Conservation (phyloP, 148 eudicot species). For the Rhododendron ovatum region DNA sequence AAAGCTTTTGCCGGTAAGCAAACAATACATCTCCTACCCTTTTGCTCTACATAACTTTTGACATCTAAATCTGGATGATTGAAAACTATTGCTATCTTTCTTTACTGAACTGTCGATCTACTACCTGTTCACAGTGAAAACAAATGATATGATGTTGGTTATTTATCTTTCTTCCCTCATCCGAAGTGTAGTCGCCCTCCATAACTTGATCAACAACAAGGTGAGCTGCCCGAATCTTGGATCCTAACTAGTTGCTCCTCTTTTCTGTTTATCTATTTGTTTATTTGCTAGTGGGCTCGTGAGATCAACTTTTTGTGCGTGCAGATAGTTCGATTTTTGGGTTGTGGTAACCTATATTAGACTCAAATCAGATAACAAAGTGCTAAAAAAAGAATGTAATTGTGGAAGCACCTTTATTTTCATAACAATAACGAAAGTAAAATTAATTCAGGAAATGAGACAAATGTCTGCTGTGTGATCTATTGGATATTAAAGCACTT, state of each 20-base stretch:
- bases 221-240: slow-evolving; percentile 27
- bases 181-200: slow-evolving; percentile 86
- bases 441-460: background rate
- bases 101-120: slow-evolving; percentile 7
- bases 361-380: background rate
- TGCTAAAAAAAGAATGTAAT: background rate
- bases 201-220: slow-evolving; percentile 94
- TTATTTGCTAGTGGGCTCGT: background rate
- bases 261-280: background rate
- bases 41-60: background rate
- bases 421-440: background rate
- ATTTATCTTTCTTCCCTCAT: slow-evolving; percentile 86
- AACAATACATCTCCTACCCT: background rate
- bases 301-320: background rate
- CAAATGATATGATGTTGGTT: slow-evolving; percentile 94
- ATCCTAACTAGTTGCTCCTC: background rate
- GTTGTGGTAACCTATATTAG: background rate
- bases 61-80: background rate
- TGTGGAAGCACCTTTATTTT: background rate
- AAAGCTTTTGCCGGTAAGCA: slow-evolving; percentile 80
- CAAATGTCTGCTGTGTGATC: background rate
- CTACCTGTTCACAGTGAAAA: slow-evolving; percentile 57
- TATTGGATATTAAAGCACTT: background rate
- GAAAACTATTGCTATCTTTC: background rate
- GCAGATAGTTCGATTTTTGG: background rate